Evolutionary conservation across 768 basidiomycete species (phyloP).

Genomic region (Hypholoma sublateritium): DNA sequence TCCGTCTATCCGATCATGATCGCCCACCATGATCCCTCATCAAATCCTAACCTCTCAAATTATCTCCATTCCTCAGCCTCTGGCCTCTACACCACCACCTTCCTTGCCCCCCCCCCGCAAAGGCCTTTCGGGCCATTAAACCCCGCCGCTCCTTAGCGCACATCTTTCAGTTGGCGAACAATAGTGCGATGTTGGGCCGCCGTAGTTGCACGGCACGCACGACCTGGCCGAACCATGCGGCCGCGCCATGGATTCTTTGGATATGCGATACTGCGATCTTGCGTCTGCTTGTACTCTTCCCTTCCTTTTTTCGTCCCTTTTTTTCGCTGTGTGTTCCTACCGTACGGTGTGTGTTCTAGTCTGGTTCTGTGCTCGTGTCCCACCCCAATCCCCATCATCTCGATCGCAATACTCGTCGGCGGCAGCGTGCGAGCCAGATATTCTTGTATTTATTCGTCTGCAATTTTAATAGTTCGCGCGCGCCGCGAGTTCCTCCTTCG

Average conservation of each 20-base stretch:
- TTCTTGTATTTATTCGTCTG: slow-evolving; percentile 5
- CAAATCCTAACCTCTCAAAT: slow-evolving; percentile 5
- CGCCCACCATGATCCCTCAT: slow-evolving; percentile 4
- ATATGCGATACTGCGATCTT: neutral
- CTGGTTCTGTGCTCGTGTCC: neutral
- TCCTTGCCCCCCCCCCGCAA: neutral
- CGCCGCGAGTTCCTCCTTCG: neutral
- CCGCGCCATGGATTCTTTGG: neutral
- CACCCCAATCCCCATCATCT: neutral
- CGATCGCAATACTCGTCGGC: neutral
- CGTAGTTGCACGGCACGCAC: neutral
- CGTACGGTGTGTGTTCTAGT: slow-evolving; percentile 1
- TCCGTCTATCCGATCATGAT: slow-evolving; percentile 3
- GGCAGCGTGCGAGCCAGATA: neutral
- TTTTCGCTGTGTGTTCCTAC: slow-evolving; percentile 7
- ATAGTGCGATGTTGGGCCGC: neutral
- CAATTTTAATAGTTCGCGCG: slow-evolving; percentile 1
- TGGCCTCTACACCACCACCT: neutral
- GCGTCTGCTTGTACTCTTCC: slow-evolving; percentile 1
- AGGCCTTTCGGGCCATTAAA: no score
- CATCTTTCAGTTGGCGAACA: neutral
- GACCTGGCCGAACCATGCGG: no score
- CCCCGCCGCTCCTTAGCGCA: neutral
- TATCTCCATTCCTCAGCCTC: neutral
- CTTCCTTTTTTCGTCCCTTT: neutral